Conservation (phyloP, 306 rosid genomes). For the Urtica urens region DNA sequence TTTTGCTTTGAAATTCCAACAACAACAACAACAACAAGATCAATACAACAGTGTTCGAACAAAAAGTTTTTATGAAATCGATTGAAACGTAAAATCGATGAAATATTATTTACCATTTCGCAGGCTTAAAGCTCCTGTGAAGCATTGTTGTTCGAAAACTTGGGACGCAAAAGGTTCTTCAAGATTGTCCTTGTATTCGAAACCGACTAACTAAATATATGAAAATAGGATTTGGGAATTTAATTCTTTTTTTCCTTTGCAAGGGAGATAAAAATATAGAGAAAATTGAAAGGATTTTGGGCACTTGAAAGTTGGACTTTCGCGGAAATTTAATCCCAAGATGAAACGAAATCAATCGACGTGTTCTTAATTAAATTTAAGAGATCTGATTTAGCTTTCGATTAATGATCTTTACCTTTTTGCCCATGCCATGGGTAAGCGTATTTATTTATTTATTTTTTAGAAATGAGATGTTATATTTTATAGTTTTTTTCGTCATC, state of each 20-base stretch:
- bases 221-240: no score
- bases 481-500: no score
- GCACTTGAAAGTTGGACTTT: background rate
- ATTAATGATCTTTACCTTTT: background rate
- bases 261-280: no score
- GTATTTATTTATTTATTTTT: background rate
- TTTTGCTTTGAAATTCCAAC: conserved; percentile 58
- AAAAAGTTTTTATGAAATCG: background rate
- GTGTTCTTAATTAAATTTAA: background rate
- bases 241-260: no score
- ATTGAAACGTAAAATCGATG: background rate
- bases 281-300: background rate
- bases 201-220: no score
- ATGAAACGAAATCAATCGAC: background rate
- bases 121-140: conserved; percentile 43
- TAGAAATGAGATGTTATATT: background rate
- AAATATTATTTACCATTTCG: conserved; percentile 38
- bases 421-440: background rate
- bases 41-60: conserved; percentile 12
- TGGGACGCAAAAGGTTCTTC: background rate
- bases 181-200: background rate
- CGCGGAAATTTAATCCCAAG: conserved; percentile 10
- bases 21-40: conserved; percentile 3
- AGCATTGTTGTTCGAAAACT: conserved; percentile 22
- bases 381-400: no score